Evolutionary conservation across 1,139 yeast genomes (phyloP), one percentile per base, ranked within the genome.

Genomic region (Tardiomyces depauwii): DNA sequence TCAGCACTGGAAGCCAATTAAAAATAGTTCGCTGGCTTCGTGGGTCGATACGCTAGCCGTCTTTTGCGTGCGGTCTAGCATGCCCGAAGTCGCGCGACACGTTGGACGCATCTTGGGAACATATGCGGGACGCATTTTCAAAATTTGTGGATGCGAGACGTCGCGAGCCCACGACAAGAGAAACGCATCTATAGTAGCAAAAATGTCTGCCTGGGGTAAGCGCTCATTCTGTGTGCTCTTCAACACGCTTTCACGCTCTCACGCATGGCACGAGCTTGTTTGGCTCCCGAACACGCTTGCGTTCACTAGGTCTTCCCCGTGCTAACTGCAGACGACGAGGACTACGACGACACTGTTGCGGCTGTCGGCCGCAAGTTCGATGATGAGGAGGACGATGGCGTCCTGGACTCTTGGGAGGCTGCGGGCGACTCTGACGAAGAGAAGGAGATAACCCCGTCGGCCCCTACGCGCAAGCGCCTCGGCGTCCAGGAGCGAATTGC

Each of bases 341-440:
- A 89, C 74, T 95, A 84, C 77, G 96, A 87, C 66, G 95, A 85
- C 60, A 84, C 87, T 61, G 91, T 82, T 50, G 79, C 81, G 51
- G 80, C 88, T 44, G 68, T 80, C 48, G 72, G 78, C 50, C 82
- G 80, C 45, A 79, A 87, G 61, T 91, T 93, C 80, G 96, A 87
- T 55, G 95, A 84, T 59, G 93, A 80, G 53, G 85, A 77, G 42
- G 87, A 84, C 50, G 84, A 78, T 43, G 72, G 51, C 10, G 56
- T 85, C 19, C 70, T 86, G 51, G 93, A 84, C 53, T 84, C 95
- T 2, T 89, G 97, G 96, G 97, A 89, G 46, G 59, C 63, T n/a
- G 76, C 71, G 18, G 64, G 60, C 9, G 59, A 55, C 23, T 53
- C 60, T 41, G 66, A 62, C 41, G 59, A 59, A 14, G 64, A 62